Base-by-base conservation (phyloP, 179 eudicot species). In the Carnegiea gigantea region DNA sequence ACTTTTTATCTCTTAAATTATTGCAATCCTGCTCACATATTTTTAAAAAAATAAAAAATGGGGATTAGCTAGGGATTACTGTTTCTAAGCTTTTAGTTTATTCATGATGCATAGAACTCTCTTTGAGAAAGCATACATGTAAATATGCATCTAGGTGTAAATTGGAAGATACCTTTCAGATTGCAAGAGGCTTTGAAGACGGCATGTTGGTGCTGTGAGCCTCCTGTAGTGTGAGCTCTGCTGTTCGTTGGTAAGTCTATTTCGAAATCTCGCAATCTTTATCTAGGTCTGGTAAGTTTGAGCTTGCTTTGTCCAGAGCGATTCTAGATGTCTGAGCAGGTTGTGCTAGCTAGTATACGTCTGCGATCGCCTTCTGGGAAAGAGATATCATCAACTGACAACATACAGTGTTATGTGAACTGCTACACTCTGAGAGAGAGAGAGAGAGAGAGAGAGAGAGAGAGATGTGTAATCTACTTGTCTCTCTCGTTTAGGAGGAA, bases 301-400 rank as follows among this genome's bases (percentile, higher is more conserved):
- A 54, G 62, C 68, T 62, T 62, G 28, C 28, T 62, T 62, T 23
- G 28, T 62, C 28, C 68, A 4, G 7, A 62, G 30, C 6, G 68
- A 23, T 28, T 62, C 13, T 62, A 12, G 0, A 14, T 21, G 4
- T 57, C 62, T 57, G 83, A 84, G 87, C 82, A 78, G 90, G 83
- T 79, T 83, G 82, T 81, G 86, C 84, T 40, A 40, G 44, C 44
- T 40, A 40, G 44, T 40, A 40, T 88, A 78, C 79, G 83, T 88
- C 82, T 85, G 79, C 88, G 81, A 88, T 90, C 88, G 88, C 89
- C 93, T 88, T 90, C 91, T 82, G 79, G 82, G 72, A 28, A 82
- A 87, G 89, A 87, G 89, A 88, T 83, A 88, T 77, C 72, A 28
- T 67, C 75, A 78, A 86, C 79, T 40, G 80, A 77, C 75, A 83